phyloP scores from a whole-genome alignment of 2,329 filamentous ascomycete genomes.

The Microsporum canis region DNA sequence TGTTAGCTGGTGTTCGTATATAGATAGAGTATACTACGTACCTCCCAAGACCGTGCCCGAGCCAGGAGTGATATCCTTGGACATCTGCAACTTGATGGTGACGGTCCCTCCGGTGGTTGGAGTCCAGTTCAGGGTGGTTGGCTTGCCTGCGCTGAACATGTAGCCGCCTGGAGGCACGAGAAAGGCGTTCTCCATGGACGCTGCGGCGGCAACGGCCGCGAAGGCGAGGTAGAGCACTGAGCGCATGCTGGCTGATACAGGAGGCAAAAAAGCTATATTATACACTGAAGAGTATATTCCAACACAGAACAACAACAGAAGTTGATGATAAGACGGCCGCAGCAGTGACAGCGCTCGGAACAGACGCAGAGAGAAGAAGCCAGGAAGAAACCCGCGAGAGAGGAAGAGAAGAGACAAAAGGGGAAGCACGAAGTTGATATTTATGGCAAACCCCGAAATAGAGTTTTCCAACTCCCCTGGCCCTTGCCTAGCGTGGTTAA shows the following conservation, averaged over 20 bases:
- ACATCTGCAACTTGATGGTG: constrained; percentile 41
- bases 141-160: constrained; percentile 36
- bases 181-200: constrained; percentile 37
- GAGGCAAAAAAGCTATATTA: background rate
- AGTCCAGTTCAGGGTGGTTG: constrained; percentile 39
- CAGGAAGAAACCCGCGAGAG: background rate
- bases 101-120: constrained; percentile 42
- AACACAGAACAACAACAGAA: background rate
- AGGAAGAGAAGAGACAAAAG: constrained; percentile 2
- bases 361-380: constrained; percentile 1
- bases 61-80: constrained; percentile 30
- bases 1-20: background rate
- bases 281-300: no score
- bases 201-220: constrained; percentile 34
- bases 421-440: constrained; percentile 11
- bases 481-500: background rate
- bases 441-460: background rate
- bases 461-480: background rate
- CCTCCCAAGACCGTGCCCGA: constrained; percentile 34
- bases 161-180: constrained; percentile 35
- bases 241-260: background rate
- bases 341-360: background rate
- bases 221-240: constrained; percentile 28
- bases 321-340: background rate
- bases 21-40: constrained; percentile 22